Evolutionary conservation across 1,284 basidiomycete genomes (phyloP), one percentile per base, ranked within the genome.

Genomic region (Grifola frondosa): DNA sequence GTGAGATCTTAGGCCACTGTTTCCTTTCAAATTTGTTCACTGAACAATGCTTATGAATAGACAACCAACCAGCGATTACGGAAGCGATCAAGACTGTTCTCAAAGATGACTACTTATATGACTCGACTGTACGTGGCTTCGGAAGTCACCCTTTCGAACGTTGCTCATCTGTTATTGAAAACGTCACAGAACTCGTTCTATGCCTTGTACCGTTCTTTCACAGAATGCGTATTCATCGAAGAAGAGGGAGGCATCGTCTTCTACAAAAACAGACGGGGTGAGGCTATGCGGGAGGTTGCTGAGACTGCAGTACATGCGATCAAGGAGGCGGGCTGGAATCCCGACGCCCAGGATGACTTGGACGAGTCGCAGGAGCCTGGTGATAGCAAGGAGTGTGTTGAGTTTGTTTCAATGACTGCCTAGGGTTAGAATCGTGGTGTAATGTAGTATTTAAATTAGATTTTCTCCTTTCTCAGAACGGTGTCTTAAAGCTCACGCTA

Each of bases 211-310:
- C 60, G 64, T 21, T 65, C 65, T 12, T 66, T 66, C 53, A 68
- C 67, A 21, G 60, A 74, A 37, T 73, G 63, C 53, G 31, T 67
- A 59, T 88, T 84, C 68, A 77, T 90, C 45, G 87, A 90, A 59
- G 83, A 88, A 53, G 78, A 83, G 49, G 85, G 82, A 37, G 78
- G 82, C 45, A 75, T 90, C 53, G 75, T 84, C 16, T 91, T 91
- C 67, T 91, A 81, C 73, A 84, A 84, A 67, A 83, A 91, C 63
- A 70, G 69, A 35, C 53, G 75, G 19, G 88, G 88, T 12, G 40
- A 56, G 25, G 43, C 57, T 6, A 52, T 45, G 17, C 50, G 63
- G 5, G 45, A 49, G 20, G 45, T 63, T 6, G 56, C 56, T 20
- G 37, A 52, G 9, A 43, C 37, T 13, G 44, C 46, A 17, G 39